Evolutionary conservation across 73 alveolate genomes (phyloP).

Genomic region (Blepharisma stoltei): DNA sequence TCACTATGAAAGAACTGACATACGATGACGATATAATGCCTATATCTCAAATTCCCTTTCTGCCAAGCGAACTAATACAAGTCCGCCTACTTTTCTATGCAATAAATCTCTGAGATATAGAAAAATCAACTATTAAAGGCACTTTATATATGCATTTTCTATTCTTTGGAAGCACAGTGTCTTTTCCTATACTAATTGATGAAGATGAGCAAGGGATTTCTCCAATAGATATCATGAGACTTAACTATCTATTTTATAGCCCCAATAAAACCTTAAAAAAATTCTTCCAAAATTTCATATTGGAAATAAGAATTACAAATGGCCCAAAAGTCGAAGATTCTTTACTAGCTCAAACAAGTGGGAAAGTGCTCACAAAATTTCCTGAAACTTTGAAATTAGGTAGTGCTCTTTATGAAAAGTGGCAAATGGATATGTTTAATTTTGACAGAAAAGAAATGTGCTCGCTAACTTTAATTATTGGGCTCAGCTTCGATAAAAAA

Average conservation of each 20-base stretch:
- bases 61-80: constrained; percentile 70
- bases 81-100: constrained; percentile 83
- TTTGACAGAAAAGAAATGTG: no score
- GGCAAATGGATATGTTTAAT: no score
- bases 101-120: background rate
- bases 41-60: constrained; percentile 55
- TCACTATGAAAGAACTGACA: constrained; percentile 76
- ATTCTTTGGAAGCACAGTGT: background rate
- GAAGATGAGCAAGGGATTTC: background rate
- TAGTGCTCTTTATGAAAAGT: no score
- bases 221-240: background rate
- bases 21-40: constrained; percentile 71
- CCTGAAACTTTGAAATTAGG: no score
- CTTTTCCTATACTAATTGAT: background rate
- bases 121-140: background rate
- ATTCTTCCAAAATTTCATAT: background rate
- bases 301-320: constrained; percentile 14
- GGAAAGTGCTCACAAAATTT: no score
- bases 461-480: constrained; percentile 37
- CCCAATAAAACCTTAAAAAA: background rate
- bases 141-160: background rate
- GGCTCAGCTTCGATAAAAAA: constrained; percentile 53
- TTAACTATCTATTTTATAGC: background rate
- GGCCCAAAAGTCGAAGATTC: background rate
- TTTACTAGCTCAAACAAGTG: no score